These are phyloP conservation scores for Tetramitus jugosus DNA, from an alignment of 208 protist genomes.

Conservation along the genomic window DNA sequence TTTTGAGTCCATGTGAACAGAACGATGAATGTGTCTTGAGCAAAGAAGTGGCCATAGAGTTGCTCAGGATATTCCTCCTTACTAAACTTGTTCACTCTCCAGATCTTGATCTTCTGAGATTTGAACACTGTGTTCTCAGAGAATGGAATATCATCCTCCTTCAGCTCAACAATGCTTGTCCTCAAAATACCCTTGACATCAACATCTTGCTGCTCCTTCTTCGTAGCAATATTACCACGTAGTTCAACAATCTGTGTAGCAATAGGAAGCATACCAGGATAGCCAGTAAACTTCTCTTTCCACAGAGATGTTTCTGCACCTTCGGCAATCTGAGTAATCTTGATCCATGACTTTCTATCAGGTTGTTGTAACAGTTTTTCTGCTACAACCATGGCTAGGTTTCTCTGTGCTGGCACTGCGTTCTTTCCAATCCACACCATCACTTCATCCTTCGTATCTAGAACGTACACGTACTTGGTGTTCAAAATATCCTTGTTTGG, in stretches of 20 bases:
- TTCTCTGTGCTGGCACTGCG: too few relatives aligned
- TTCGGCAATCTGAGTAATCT: too few relatives aligned
- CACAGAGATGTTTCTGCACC: not conserved
- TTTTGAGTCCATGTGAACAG: not conserved
- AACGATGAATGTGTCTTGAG: not conserved
- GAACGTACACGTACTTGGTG: too few relatives aligned
- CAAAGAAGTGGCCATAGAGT: constrained; percentile 1
- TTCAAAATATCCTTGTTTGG: not conserved
- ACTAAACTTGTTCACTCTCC: not conserved
- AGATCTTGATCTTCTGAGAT: not conserved
- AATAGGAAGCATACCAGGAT: not conserved
- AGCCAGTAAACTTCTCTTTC: constrained; percentile 21
- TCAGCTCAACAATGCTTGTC: not conserved
- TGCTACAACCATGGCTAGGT: too few relatives aligned
- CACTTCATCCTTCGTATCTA: not conserved
- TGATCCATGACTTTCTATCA: not conserved
- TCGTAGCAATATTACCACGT: constrained; percentile 13
- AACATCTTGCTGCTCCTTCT: constrained; percentile 9
- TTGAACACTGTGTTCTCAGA: not conserved
- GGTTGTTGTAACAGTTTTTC: too few relatives aligned
- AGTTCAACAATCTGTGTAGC: not conserved
- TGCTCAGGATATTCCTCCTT: not conserved
- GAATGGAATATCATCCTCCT: not conserved
- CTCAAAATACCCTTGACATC: not conserved
- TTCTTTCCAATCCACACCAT: not conserved